Evolutionary conservation across 2,329 filamentous ascomycete genomes (phyloP), one percentile per base, ranked within the genome.

Genomic region (Neonectria sp.): DNA sequence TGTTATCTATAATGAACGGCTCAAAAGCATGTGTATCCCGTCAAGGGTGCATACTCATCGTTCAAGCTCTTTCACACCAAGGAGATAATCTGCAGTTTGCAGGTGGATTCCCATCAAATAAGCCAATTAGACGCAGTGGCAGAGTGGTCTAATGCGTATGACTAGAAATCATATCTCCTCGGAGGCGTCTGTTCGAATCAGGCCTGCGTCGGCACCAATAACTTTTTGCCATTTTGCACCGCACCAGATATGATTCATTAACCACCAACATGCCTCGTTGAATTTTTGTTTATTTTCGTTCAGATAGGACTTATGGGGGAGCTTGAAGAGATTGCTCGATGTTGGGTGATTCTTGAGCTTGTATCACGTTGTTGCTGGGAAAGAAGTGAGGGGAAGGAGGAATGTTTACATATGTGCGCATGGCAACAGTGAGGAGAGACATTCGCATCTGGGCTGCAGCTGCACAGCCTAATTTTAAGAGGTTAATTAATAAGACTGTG

Each of bases 101-200:
- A 4, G 2, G 1, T 4, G 11, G 9, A 12, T 12, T 35, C 33
- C 3, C 33, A 35, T 12, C 33, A 35, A 35, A 35, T 35, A 49
- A 71, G 68, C 68, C 55, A 67, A 1, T 15, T 52, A 72, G 72
- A 72, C 72, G 67, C 68, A 65, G 72, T 74, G 72, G 72, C 72
- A 75, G 72, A 74, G 72, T 74, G 72, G 72, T 74, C 72, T 74
- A 74, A 74, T 75, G 72, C 72, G 72, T 71, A 71, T 75, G 72
- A 74, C 72, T 74, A 74, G 72, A 74, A 75, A 74, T 75, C 72
- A 75, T 71, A 71, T 74, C 69, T 70, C 72, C 27, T 74, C 72
- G 72, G 72, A 70, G 69, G 72, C 72, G 72, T 75, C 72, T 75
- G 72, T 75, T 74, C 72, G 69, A 75, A 74, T 74, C 72, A 75